These are phyloP conservation scores for Sporisorium graminicola DNA, from an alignment of 1,284 basidiomycete genomes.

Conservation along the genomic window DNA sequence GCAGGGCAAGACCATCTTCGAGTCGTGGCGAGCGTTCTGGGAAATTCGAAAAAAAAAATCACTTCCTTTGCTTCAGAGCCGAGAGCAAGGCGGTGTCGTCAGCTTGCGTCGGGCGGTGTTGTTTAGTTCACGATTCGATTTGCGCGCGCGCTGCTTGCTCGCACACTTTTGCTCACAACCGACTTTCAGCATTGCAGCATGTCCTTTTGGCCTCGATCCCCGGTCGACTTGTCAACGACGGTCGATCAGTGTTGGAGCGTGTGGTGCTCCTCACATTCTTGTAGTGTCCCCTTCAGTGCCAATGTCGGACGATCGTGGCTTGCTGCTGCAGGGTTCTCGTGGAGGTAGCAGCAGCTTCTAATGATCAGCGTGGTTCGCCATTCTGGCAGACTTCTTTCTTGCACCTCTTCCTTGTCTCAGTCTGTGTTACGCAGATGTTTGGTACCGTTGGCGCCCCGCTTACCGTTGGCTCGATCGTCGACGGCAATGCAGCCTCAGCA, in stretches of 20 bases:
- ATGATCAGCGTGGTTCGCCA: not conserved
- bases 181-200: no score
- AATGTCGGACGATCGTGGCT: not conserved
- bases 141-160: not conserved
- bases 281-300: not conserved
- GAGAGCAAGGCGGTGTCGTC: conserved; percentile 3
- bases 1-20: no score
- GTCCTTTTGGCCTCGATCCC: no score
- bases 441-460: not conserved
- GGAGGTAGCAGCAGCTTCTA: no score
- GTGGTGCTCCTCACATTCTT: not conserved
- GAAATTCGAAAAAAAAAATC: not conserved
- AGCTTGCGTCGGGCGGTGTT: not conserved
- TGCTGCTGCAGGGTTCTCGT: not conserved
- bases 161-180: no score
- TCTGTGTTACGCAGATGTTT: not conserved
- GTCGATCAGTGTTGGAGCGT: not conserved
- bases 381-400: no score
- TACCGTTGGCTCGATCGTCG: not conserved
- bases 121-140: not conserved
- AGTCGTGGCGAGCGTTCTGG: no score
- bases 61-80: not conserved
- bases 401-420: not conserved
- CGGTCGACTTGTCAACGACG: no score
- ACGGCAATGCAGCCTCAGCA: not conserved